A percentile compares a stretch with the other conserved stretches of the same genome.
These are phyloP conservation scores for Penicillium sp. DNA, from an alignment of 2,329 filamentous ascomycete genomes.

Conservation along the genomic window DNA sequence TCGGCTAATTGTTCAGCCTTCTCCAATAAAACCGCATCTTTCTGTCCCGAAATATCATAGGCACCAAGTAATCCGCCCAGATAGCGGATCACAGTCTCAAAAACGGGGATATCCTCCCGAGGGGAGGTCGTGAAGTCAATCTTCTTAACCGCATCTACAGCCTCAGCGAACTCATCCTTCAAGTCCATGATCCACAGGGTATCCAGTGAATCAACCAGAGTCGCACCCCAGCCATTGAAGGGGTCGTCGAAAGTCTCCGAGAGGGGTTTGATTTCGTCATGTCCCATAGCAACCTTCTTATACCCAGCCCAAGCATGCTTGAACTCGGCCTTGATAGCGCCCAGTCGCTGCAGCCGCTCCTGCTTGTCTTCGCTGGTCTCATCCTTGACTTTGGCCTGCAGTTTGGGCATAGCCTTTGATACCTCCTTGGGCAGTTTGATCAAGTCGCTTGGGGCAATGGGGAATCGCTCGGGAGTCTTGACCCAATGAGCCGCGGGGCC, in stretches of 20 bases:
- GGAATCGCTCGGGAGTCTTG: constrained; percentile 74
- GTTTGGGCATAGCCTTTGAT: constrained; percentile 69
- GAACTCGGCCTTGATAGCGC: constrained; percentile 72
- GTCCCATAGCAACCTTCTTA: constrained; percentile 74
- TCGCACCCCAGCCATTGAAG: constrained; percentile 91
- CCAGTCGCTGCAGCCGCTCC: constrained; percentile 65
- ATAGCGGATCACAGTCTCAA: constrained; percentile 91
- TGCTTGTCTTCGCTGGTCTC: constrained; percentile 64
- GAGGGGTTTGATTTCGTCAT: constrained; percentile 82
- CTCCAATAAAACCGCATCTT: constrained; percentile 68
- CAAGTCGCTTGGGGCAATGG: constrained; percentile 68
- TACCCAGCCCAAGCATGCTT: constrained; percentile 81
- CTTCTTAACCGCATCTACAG: constrained; percentile 65
- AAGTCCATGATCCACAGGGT: constrained; percentile 86
- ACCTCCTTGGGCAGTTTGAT: constrained; percentile 73
- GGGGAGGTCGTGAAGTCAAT: constrained; percentile 82
- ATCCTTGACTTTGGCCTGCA: constrained; percentile 70
- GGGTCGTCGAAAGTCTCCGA: constrained; percentile 69
- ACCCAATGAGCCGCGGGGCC: constrained; percentile 64
- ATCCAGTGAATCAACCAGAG: constrained; percentile 78
- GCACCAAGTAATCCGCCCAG: constrained; percentile 82
- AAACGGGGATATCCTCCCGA: constrained; percentile 75
- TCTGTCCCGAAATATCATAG: constrained; percentile 78
- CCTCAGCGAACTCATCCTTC: constrained; percentile 76
- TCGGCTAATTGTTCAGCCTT: constrained; percentile 81